Evolutionary conservation across 306 rosid species (phyloP).

Genomic region (Cyclanthera cordifolia): DNA sequence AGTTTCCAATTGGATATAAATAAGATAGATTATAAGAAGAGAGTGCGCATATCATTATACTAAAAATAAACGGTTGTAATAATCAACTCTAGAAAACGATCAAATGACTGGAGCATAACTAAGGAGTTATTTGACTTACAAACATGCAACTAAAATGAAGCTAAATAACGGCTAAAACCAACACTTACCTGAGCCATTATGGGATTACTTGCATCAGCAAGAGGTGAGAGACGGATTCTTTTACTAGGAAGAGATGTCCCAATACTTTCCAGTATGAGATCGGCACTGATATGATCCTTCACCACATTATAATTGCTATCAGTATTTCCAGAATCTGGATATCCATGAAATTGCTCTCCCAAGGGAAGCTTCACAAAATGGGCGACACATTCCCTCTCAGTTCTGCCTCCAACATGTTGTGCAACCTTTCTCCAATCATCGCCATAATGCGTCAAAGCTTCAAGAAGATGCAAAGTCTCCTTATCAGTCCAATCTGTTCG

Average conservation of each 20-base stretch:
- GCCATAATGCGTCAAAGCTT: slow-evolving; percentile 61
- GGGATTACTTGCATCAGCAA: slow-evolving; percentile 94
- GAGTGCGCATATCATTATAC: no score
- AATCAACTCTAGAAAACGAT: no score
- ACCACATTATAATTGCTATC: slow-evolving; percentile 9
- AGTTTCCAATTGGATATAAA: no score
- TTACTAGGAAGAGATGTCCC: slow-evolving; percentile 30
- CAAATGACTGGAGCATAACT: no score
- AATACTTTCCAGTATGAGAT: slow-evolving; percentile 24
- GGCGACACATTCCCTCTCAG: slow-evolving; percentile 83
- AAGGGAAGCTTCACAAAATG: slow-evolving; percentile 74
- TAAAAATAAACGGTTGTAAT: no score
- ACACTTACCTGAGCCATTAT: slow-evolving; percentile 84
- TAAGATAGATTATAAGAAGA: no score
- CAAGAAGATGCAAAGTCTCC: slow-evolving; percentile 73
- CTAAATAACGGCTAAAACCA: neutral
- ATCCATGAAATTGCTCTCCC: slow-evolving; percentile 47
- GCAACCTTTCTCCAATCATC: slow-evolving; percentile 89
- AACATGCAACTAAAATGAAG: neutral
- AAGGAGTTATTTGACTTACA: neutral
- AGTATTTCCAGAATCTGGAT: slow-evolving; percentile 24
- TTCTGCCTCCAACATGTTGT: slow-evolving; percentile 74
- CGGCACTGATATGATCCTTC: slow-evolving; percentile 27
- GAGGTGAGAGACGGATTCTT: slow-evolving; percentile 73
- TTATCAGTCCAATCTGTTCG: slow-evolving; percentile 67